phyloP scores from a whole-genome alignment of 305 asterid species.

The Fraxinus sp. region DNA sequence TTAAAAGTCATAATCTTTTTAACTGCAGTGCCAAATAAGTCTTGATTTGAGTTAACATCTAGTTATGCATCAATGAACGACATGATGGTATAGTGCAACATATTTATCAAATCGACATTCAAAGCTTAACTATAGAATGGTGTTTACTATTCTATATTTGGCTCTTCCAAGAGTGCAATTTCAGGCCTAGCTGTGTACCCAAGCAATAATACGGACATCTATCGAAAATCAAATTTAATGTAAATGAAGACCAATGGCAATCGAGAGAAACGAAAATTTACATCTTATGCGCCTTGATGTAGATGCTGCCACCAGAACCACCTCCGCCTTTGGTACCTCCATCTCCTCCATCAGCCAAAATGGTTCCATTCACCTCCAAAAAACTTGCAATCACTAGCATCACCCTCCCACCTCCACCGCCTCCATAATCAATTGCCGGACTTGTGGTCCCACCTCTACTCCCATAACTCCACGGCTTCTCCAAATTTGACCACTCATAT shows the following conservation, averaged over 20 bases:
- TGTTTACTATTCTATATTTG: not conserved
- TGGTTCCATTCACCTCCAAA: slow-evolving; percentile 80
- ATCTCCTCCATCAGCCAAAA: slow-evolving; percentile 92
- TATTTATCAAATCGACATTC: not conserved
- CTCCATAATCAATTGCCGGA: slow-evolving; percentile 77
- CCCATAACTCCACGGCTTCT: slow-evolving; percentile 79
- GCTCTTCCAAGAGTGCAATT: not conserved
- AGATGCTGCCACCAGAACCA: slow-evolving; percentile 98
- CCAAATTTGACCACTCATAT: slow-evolving; percentile 76
- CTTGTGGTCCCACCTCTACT: slow-evolving; percentile 92
- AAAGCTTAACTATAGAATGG: slow-evolving; percentile 6
- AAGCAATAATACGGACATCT: slow-evolving; percentile 18
- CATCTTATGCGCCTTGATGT: slow-evolving; percentile 78
- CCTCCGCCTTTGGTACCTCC: slow-evolving; percentile 93
- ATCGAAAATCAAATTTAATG: slow-evolving; percentile 9
- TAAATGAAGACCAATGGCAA: slow-evolving; percentile 10
- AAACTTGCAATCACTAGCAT: slow-evolving; percentile 41
- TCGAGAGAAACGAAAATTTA: slow-evolving; percentile 31
- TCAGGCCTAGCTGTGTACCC: not conserved
- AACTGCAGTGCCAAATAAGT: not conserved
- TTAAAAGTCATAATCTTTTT: not conserved
- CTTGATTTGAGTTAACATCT: not conserved
- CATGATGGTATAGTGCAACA: not conserved
- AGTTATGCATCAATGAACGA: not conserved
- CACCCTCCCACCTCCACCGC: slow-evolving; percentile 96